These are phyloP conservation scores for Aspergillus fumigatiaffinis DNA, from an alignment of 2,329 filamentous ascomycete species.

Conservation along the genomic window DNA sequence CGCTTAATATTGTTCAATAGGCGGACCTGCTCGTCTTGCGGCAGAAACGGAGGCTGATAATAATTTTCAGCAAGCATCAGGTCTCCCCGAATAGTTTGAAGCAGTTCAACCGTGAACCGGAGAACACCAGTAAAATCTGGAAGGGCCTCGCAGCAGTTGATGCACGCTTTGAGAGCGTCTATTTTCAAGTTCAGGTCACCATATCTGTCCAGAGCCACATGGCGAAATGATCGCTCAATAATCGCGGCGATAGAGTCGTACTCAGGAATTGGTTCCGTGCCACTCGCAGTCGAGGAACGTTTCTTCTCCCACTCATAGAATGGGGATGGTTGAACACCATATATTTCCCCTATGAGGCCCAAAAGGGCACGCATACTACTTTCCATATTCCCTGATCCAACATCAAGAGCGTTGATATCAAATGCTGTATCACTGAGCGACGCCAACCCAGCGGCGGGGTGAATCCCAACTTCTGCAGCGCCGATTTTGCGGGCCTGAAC, in stretches of 20 bases:
- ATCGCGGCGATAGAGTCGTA: slow-evolving; percentile 38
- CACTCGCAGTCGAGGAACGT: slow-evolving; percentile 16
- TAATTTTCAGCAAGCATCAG: slow-evolving; percentile 68
- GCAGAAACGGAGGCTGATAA: slow-evolving; percentile 66
- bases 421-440: slow-evolving; percentile 57
- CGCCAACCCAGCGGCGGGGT: slow-evolving; percentile 83
- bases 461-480: slow-evolving; percentile 92
- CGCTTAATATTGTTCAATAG: slow-evolving; percentile 82
- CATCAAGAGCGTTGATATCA: slow-evolving; percentile 41
- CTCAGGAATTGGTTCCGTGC: slow-evolving; percentile 15
- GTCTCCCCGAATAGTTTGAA: slow-evolving; percentile 72
- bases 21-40: slow-evolving; percentile 77
- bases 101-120: slow-evolving; percentile 75
- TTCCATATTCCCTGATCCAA: slow-evolving; percentile 41
- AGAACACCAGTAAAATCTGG: slow-evolving; percentile 90
- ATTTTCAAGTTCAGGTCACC: slow-evolving; percentile 78
- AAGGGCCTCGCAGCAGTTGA: slow-evolving; percentile 88
- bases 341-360: slow-evolving; percentile 36
- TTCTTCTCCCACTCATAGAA: slow-evolving; percentile 31
- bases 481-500: slow-evolving; percentile 88
- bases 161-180: slow-evolving; percentile 81
- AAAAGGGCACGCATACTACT: slow-evolving; percentile 38
- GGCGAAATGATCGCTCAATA: slow-evolving; percentile 43
- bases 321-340: slow-evolving; percentile 38
- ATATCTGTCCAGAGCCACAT: slow-evolving; percentile 52